A percentile compares a stretch with the other conserved stretches of the same genome.
phyloP scores from a whole-genome alignment of 1,284 basidiomycete genomes.

The Phlebopus sp. region DNA sequence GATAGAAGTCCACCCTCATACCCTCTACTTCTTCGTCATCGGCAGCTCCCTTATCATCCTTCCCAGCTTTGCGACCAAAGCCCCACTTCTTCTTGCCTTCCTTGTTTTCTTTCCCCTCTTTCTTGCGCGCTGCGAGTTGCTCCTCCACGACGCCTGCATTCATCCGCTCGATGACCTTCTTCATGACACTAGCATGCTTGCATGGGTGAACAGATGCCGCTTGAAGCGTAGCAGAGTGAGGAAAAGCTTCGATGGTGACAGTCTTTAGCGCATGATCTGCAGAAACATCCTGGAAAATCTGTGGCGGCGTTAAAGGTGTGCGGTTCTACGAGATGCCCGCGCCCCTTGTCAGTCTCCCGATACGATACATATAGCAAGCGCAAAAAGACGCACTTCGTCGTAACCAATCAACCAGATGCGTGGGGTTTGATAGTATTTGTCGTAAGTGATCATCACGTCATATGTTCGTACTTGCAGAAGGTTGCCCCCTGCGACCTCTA shows the following conservation, averaged over 20 bases:
- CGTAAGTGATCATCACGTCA: conserved; percentile 99
- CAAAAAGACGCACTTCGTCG: conserved; percentile 68
- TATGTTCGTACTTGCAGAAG: conserved; percentile 95
- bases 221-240: conserved; percentile 82
- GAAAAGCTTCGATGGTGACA: conserved; percentile 98
- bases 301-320: conserved; percentile 78
- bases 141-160: conserved; percentile 83
- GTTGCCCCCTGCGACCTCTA: conserved; percentile 73
- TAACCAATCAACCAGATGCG: conserved; percentile 94
- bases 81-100: conserved; percentile 81
- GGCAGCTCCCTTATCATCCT: conserved; percentile 47
- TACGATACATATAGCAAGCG: background rate
- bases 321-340: conserved; percentile 64
- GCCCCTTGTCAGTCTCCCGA: conserved; percentile 1
- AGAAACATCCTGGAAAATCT: conserved; percentile 97
- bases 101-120: conserved; percentile 36
- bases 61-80: conserved; percentile 72
- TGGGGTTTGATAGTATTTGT: conserved; percentile 98
- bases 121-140: conserved; percentile 61
- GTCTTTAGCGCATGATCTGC: conserved; percentile 98
- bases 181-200: conserved; percentile 99
- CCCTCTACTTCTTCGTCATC: conserved; percentile 71
- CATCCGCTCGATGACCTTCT: conserved; percentile 99
- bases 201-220: conserved; percentile 95
- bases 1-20: conserved; percentile 92